Evolutionary conservation across 2,329 filamentous ascomycete species (phyloP), one percentile per base, ranked within the genome.

Genomic region (Claviceps quebecensis): DNA sequence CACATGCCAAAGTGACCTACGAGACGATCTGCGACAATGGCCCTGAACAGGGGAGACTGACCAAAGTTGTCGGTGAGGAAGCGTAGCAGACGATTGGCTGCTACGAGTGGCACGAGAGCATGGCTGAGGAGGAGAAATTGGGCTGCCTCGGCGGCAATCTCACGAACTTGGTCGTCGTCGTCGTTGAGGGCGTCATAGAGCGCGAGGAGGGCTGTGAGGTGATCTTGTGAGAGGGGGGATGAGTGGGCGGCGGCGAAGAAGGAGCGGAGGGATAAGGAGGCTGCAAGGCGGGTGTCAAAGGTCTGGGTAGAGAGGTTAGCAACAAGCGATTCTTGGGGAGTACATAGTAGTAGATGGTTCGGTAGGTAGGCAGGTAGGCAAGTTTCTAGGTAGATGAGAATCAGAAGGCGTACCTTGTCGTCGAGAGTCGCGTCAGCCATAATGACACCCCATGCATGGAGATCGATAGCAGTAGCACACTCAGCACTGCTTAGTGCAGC

Each of bases 161-260:
- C 77, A 45, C 91, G 80, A 56, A 96, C 78, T 52, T 96, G 89
- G 55, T 95, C 87, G 61, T 97, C 91, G 62, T 97, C 91, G 62
- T 97, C 93, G 61, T 87, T 86, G 4, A 95, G 74, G 45, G 81
- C 73, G 61, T 88, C 83, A 65, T 93, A 90, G 1, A 91, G 69
- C 3, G 83, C 72, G 5, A 88, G 64, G 49, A 85, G 76, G 34
- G 78, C 69, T 1, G 77, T 69, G 1, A 87, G 65, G 37, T 79
- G 68, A 14, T 64, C 62, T 45, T 56, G 54, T 54, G 60, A 53
- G 55, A 50, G 55, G 54, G 57, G 40, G 1, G 57, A 38, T 13
- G 52, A 53, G 3, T 60, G 40, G 51, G 53, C 49, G 39, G 54
- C 62, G 39, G 54, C 62, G 58, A 71, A 76, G 63, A 80, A 77